Evolutionary conservation across 2,329 filamentous ascomycete genomes (phyloP).

Genomic region (Colletotrichum tropicicola): DNA sequence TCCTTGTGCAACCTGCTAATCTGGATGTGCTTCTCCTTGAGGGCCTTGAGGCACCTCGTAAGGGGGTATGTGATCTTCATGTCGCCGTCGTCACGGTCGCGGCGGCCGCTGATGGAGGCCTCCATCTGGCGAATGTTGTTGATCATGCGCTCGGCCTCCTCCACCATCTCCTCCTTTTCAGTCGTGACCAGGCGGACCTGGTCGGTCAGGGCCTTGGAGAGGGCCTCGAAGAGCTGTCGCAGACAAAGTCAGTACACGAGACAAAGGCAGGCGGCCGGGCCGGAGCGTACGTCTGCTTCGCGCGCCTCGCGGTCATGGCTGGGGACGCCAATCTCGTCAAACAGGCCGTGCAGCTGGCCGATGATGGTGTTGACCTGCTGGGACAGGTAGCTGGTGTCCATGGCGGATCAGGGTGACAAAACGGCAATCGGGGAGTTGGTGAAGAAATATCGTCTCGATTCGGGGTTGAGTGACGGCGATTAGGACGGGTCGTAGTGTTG

Average conservation of each 20-base stretch:
- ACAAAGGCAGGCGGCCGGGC: neutral
- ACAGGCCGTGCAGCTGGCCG: constrained; percentile 89
- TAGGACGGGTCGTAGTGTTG: neutral
- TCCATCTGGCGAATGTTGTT: constrained; percentile 94
- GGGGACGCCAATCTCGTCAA: constrained; percentile 97
- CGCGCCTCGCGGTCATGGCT: constrained; percentile 89
- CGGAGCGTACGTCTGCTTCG: constrained; percentile 80
- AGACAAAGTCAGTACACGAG: constrained; percentile 1
- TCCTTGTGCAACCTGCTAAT: constrained; percentile 87
- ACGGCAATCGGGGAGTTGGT: neutral
- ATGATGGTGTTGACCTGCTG: constrained; percentile 97
- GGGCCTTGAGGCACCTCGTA: constrained; percentile 76
- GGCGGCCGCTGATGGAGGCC: constrained; percentile 81
- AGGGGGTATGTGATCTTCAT: constrained; percentile 86
- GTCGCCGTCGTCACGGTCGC: constrained; percentile 72
- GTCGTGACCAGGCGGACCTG: constrained; percentile 85
- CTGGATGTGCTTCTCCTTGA: constrained; percentile 87
- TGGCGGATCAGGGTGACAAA: constrained; percentile 45
- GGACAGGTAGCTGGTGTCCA: constrained; percentile 92
- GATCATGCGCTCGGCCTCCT: constrained; percentile 87
- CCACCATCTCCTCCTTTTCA: constrained; percentile 91
- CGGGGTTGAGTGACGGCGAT: neutral
- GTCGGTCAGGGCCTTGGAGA: constrained; percentile 91
- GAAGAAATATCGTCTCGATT: neutral
- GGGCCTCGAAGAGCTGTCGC: constrained; percentile 84